A percentile compares a stretch with the other conserved stretches of the same genome.
phyloP scores from a whole-genome alignment of 352 stramenopile species.

The Pythium brachiatum region DNA sequence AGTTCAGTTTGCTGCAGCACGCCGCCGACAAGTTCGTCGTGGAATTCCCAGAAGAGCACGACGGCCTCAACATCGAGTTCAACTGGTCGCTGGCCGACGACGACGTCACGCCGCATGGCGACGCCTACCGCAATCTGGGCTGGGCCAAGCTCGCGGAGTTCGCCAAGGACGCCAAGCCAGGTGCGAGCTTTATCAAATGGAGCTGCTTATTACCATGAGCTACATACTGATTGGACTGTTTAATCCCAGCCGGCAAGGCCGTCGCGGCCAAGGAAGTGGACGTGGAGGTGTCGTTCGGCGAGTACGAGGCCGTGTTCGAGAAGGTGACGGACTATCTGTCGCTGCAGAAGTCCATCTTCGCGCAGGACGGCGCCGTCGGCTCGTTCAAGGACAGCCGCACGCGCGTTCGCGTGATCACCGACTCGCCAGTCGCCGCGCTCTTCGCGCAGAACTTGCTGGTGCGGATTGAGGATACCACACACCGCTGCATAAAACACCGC shows the following conservation, averaged over 20 bases:
- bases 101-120: conserved; percentile 75
- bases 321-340: conserved; percentile 73
- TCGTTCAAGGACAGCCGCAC: conserved; percentile 75
- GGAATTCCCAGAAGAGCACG: conserved; percentile 76
- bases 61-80: conserved; percentile 83
- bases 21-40: conserved; percentile 78
- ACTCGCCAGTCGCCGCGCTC: conserved; percentile 68
- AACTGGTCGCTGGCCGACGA: conserved; percentile 84
- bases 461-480: too few relatives aligned
- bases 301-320: conserved; percentile 69
- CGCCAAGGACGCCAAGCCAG: conserved; percentile 60
- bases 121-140: conserved; percentile 75
- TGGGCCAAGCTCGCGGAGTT: conserved; percentile 63
- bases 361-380: conserved; percentile 73
- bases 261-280: conserved; percentile 60
- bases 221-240: neutral
- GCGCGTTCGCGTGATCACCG: conserved; percentile 74
- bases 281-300: conserved; percentile 58
- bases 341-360: conserved; percentile 52
- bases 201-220: too few relatives aligned
- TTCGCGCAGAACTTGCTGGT: conserved; percentile 73
- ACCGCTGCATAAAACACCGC: too few relatives aligned
- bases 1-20: conserved; percentile 52
- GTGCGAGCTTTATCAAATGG: too few relatives aligned
- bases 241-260: conserved; percentile 46